A percentile compares a stretch with the other conserved stretches of the same genome.
phyloP scores from a whole-genome alignment of 306 rosid genomes.

The Vigna unguiculata region DNA sequence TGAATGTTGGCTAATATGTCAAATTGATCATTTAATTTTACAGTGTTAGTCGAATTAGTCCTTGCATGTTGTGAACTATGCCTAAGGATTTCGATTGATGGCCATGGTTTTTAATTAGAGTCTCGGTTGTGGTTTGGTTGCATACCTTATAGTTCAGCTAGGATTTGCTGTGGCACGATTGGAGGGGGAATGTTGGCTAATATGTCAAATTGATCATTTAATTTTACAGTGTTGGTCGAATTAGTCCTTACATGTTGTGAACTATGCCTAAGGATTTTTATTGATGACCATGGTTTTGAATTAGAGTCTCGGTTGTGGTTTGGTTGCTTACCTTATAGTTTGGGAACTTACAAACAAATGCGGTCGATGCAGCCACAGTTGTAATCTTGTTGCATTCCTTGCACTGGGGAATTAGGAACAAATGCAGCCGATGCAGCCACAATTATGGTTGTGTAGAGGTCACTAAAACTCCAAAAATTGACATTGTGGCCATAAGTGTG shows the following conservation, averaged over 20 bases:
- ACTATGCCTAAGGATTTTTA: not conserved
- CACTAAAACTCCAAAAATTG: not conserved
- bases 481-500: not conserved
- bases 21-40: not conserved
- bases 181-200: not conserved
- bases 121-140: not conserved
- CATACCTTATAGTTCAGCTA: not conserved
- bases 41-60: not conserved
- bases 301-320: not conserved
- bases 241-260: not conserved
- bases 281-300: not conserved
- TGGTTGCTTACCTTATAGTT: not conserved
- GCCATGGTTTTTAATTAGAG: not conserved
- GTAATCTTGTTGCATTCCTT: not conserved
- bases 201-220: not conserved
- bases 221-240: not conserved
- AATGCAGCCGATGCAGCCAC: not conserved
- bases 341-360: too few relatives aligned
- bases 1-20: not conserved
- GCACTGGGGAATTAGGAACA: not conserved
- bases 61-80: not conserved
- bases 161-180: not conserved
- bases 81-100: not conserved
- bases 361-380: too few relatives aligned
- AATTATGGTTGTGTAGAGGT: not conserved